phyloP scores from a whole-genome alignment of 495 filamentous ascomycete species.

The Neurospora discreta region DNA sequence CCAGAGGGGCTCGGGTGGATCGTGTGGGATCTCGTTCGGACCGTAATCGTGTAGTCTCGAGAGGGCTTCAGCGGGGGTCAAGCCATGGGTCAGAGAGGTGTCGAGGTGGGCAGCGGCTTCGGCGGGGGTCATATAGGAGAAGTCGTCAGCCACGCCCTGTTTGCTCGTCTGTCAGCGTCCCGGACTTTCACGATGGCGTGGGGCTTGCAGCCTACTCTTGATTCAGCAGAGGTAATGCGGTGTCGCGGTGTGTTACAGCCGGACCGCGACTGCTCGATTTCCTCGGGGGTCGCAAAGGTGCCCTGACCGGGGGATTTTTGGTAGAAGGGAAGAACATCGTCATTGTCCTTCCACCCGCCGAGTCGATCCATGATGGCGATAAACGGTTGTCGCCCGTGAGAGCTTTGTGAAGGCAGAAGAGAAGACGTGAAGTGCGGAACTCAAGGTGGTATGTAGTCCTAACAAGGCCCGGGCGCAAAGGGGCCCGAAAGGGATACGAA shows the following conservation, averaged over 20 bases:
- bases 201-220: slow-evolving; percentile 24
- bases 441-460: background rate
- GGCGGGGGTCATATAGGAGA: slow-evolving; percentile 49
- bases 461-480: slow-evolving; percentile 11
- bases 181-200: background rate
- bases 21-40: slow-evolving; percentile 87
- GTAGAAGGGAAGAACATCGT: slow-evolving; percentile 28
- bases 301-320: slow-evolving; percentile 7
- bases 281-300: slow-evolving; percentile 10
- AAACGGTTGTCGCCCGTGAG: background rate
- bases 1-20: slow-evolving; percentile 89
- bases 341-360: slow-evolving; percentile 15
- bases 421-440: background rate
- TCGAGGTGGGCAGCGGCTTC: slow-evolving; percentile 69
- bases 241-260: slow-evolving; percentile 18
- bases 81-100: slow-evolving; percentile 72
- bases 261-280: slow-evolving; percentile 22
- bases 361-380: slow-evolving; percentile 19
- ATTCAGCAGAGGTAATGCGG: slow-evolving; percentile 35
- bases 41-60: slow-evolving; percentile 70
- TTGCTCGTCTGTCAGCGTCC: slow-evolving; percentile 3
- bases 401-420: background rate
- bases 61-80: slow-evolving; percentile 70
- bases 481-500: slow-evolving; percentile 14
- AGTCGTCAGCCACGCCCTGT: slow-evolving; percentile 40